A percentile compares a stretch with the other conserved stretches of the same genome.
phyloP scores from a whole-genome alignment of 2,329 filamentous ascomycete genomes.

The Monosporascus sp. region DNA sequence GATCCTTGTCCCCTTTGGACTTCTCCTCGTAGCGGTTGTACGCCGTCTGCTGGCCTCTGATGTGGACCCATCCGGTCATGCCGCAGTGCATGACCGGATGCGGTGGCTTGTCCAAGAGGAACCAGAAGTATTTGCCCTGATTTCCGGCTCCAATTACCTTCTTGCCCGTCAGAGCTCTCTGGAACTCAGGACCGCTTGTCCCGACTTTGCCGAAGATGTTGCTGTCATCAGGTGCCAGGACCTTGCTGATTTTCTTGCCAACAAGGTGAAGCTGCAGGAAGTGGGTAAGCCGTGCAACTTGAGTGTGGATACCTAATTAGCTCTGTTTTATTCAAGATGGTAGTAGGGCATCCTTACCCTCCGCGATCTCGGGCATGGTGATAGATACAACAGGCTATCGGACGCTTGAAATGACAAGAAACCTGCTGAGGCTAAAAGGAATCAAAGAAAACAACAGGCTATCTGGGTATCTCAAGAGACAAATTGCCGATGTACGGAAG shows the following conservation, averaged over 20 bases:
- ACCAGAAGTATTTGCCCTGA: slow-evolving; percentile 97
- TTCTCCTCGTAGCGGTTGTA: slow-evolving; percentile 81
- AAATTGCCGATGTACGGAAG: background rate
- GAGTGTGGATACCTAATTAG: background rate
- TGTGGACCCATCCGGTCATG: slow-evolving; percentile 82
- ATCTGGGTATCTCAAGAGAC: background rate
- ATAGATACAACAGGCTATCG: background rate
- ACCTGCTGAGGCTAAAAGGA: too few relatives aligned
- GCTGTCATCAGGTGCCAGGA: slow-evolving; percentile 69
- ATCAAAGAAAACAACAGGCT: background rate
- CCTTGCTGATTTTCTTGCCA: slow-evolving; percentile 69
- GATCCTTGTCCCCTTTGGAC: slow-evolving; percentile 52
- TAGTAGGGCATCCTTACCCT: slow-evolving; percentile 14
- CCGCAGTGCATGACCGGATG: slow-evolving; percentile 89
- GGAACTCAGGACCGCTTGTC: slow-evolving; percentile 69
- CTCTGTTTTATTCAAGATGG: background rate
- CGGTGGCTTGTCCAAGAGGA: slow-evolving; percentile 67
- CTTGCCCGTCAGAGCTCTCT: slow-evolving; percentile 68
- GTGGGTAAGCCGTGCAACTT: slow-evolving; percentile 79
- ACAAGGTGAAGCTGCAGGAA: slow-evolving; percentile 80
- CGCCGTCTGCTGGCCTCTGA: slow-evolving; percentile 69
- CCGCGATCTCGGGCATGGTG: slow-evolving; percentile 24
- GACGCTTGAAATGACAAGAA: too few relatives aligned
- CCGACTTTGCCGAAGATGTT: slow-evolving; percentile 90
- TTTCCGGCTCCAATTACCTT: slow-evolving; percentile 66